Evolutionary conservation across 106 monocot species (phyloP).

Genomic region (Hemerocallis citrina): DNA sequence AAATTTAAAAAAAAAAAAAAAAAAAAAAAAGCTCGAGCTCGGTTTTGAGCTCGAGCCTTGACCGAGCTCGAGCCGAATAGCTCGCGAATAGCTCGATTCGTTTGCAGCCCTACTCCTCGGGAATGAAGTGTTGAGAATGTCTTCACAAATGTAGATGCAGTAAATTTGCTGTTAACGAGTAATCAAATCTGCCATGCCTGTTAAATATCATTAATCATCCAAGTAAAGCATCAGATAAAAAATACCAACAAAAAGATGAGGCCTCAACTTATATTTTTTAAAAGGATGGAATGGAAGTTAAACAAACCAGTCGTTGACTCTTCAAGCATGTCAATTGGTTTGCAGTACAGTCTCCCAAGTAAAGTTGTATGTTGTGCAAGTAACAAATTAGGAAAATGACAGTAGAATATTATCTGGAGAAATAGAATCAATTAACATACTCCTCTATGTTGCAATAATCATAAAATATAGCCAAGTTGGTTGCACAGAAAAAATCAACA

Average conservation of each 20-base stretch:
- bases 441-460: background rate
- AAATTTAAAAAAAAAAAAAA: no score
- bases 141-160: constrained; percentile 72
- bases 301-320: constrained; percentile 80
- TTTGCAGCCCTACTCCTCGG: constrained; percentile 54
- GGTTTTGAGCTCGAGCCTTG: no score
- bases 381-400: constrained; percentile 95
- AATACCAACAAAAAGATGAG: background rate
- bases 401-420: constrained; percentile 83
- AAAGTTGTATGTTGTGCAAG: constrained; percentile 81
- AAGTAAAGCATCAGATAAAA: constrained; percentile 4
- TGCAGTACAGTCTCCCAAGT: constrained; percentile 65
- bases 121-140: constrained; percentile 62
- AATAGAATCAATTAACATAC: background rate
- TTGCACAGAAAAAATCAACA: background rate
- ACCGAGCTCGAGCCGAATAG: no score
- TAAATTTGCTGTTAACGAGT: constrained; percentile 93
- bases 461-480: background rate
- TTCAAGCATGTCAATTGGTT: constrained; percentile 91
- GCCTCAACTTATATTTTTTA: background rate
- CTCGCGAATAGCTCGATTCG: no score
- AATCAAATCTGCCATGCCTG: constrained; percentile 87
- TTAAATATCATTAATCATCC: constrained; percentile 6
- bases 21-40: no score
- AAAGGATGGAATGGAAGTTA: constrained; percentile 4